These are phyloP conservation scores for Calonectria crousiana DNA, from an alignment of 2,329 filamentous ascomycete species.

Conservation along the genomic window DNA sequence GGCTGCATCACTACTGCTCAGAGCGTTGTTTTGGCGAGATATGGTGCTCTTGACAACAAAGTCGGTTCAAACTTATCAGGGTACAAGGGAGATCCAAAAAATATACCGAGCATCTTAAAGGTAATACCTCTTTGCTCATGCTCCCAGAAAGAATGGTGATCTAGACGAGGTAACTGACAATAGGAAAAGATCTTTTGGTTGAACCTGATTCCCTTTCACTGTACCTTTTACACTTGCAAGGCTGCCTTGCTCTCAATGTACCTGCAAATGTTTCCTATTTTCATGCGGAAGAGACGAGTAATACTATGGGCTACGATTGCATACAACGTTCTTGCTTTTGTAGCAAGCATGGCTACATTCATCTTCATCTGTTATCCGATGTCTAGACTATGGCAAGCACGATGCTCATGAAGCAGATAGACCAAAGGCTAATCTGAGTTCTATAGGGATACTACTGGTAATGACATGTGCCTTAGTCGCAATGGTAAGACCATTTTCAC, in stretches of 20 bases:
- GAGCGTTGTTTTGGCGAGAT: neutral
- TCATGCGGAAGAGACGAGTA: neutral
- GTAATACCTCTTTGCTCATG: neutral
- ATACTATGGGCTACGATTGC: neutral
- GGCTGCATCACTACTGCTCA: neutral
- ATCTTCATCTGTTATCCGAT: neutral
- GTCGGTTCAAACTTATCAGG: neutral
- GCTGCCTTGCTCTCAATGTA: neutral
- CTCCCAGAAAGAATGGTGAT: neutral
- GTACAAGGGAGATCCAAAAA: neutral
- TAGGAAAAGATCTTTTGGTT: neutral
- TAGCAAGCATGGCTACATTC: neutral
- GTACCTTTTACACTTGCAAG: neutral
- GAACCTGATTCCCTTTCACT: neutral
- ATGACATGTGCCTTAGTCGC: neutral
- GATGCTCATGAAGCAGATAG: too few relatives aligned
- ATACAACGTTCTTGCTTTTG: neutral
- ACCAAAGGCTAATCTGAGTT: neutral
- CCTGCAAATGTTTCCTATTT: neutral
- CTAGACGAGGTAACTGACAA: neutral
- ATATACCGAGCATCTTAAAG: neutral
- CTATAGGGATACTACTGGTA: neutral
- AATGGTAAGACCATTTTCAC: neutral
- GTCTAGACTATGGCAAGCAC: neutral
- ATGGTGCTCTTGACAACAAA: neutral